Base-by-base conservation (phyloP, 1,139 yeast genomes). In the Scheffersomyces cryptocercus region DNA sequence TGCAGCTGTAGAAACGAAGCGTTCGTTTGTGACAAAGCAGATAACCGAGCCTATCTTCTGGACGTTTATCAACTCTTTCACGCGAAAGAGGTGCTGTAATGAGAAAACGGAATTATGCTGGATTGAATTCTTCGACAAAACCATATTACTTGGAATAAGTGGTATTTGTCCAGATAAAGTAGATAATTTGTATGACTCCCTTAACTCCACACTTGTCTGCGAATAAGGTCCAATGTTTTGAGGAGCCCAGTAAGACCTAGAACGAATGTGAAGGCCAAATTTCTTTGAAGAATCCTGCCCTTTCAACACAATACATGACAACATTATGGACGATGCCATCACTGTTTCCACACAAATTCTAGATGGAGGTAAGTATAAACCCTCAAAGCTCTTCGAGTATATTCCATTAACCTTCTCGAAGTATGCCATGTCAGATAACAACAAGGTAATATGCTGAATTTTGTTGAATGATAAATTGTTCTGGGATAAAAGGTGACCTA, bases 151-250 rank as follows among this genome's bases (percentile, higher is more conserved):
- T 0, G 99, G 98, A 3, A 85, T 61, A 38, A 93, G 69, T 1
- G 97, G 96, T 34, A 93, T 91, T 64, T 93, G 98, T 0, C 99
- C 99, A 35, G 97, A 88, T n/a, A 90, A 66, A 35, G 81, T 77
- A 0, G 87, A 82, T 6, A 81, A 54, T 33, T 70, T 64, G 44
- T 61, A 59, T 6, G 44, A 43, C 13, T 65, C 67, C 6, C 61
- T 61, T 10, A 37, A 40, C 42, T 74, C 78, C 40, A 81, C 69
- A 10, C 84, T 79, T 0, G 93, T 80, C 63, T 93, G 99, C 0
- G 99, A 91, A 61, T 93, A 93, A 0, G 99, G 99, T 0, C 99
- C 99, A 44, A 93, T 93, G 54, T 93, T 93, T 37, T 96, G 95
- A 0, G 99, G 99, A 0, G 97, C 97, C 99, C 99, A 93, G 61